Percentiles rank a stretch among this genome's conserved stretches.
Conservation (phyloP, 257 asterid genomes). For the Nemophila menziesii region DNA sequence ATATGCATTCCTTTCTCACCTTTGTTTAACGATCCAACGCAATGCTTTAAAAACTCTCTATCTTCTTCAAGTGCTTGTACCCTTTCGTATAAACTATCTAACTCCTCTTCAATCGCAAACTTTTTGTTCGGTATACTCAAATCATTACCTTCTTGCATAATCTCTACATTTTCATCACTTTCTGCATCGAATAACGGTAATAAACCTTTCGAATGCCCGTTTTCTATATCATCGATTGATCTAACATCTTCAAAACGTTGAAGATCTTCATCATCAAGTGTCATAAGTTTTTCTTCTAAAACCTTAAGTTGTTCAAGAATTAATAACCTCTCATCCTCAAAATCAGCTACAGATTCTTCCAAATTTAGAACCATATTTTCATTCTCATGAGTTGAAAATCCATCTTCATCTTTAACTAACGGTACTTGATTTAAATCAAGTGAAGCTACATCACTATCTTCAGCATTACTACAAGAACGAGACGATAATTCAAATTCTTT, state of each 20-base stretch:
- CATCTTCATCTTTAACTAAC: conserved; percentile 49
- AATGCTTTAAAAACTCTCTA: conserved; percentile 77
- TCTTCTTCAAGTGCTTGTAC: conserved; percentile 92
- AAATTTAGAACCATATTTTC: conserved; percentile 48
- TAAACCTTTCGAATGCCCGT: conserved; percentile 55
- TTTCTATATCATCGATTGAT: conserved; percentile 15
- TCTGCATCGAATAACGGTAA: conserved; percentile 85
- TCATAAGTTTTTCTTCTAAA: conserved; percentile 69
- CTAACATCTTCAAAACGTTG: conserved; percentile 35
- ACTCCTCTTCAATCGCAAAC: conserved; percentile 66
- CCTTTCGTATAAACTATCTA: conserved; percentile 77
- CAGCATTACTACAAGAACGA: conserved; percentile 65
- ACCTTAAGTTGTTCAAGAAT: conserved; percentile 80
- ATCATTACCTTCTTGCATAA: conserved; percentile 15
- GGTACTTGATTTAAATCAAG: conserved; percentile 65
- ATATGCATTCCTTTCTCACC: conserved; percentile 91
- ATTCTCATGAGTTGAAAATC: conserved; percentile 22
- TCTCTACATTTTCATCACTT: conserved; percentile 36
- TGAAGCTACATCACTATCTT: conserved; percentile 73
- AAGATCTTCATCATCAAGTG: conserved; percentile 35
- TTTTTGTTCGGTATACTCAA: conserved; percentile 39
- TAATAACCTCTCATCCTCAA: conserved; percentile 78
- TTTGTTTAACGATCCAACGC: conserved; percentile 73
- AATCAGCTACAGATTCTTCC: conserved; percentile 79
- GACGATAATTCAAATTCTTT: conserved; percentile 64